Conservation (phyloP, 129 eudicot genomes). For the Rutidosis leptorrhynchoides region DNA sequence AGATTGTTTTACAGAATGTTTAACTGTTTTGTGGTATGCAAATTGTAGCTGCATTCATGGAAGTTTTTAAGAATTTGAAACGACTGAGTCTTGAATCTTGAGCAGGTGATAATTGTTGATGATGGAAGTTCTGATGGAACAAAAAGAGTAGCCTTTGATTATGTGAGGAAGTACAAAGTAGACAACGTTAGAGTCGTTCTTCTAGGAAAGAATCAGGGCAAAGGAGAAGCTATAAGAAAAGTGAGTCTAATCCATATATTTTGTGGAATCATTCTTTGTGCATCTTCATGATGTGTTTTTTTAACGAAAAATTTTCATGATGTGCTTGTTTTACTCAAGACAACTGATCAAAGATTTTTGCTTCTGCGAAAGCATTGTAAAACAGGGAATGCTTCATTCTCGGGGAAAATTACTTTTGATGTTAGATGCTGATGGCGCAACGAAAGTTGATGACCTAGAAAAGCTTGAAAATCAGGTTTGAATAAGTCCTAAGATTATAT, state of each 20-base stretch:
- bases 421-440: slow-evolving; percentile 99
- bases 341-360: slow-evolving; percentile 63
- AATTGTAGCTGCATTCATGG: not conserved
- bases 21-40: not conserved
- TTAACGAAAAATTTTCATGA: too few relatives aligned
- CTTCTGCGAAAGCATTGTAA: slow-evolving; percentile 92
- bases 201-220: slow-evolving; percentile 92
- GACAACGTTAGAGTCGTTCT: slow-evolving; percentile 86
- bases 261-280: not conserved
- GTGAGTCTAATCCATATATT: slow-evolving; percentile 55
- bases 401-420: slow-evolving; percentile 84
- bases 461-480: slow-evolving; percentile 94
- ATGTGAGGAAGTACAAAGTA: slow-evolving; percentile 68
- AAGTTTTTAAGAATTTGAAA: not conserved
- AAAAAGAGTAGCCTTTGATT: slow-evolving; percentile 74
- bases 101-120: slow-evolving; percentile 78
- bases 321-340: not conserved
- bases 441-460: slow-evolving; percentile 87
- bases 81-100: slow-evolving; percentile 22
- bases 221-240: slow-evolving; percentile 99
- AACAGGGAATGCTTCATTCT: slow-evolving; percentile 99
- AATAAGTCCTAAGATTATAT: not conserved
- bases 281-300: not conserved
- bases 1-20: not conserved
- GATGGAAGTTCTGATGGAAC: slow-evolving; percentile 94